A percentile compares a stretch with the other conserved stretches of the same genome.
phyloP scores from a whole-genome alignment of 768 basidiomycete species.

The Tephrocybe sp. region DNA sequence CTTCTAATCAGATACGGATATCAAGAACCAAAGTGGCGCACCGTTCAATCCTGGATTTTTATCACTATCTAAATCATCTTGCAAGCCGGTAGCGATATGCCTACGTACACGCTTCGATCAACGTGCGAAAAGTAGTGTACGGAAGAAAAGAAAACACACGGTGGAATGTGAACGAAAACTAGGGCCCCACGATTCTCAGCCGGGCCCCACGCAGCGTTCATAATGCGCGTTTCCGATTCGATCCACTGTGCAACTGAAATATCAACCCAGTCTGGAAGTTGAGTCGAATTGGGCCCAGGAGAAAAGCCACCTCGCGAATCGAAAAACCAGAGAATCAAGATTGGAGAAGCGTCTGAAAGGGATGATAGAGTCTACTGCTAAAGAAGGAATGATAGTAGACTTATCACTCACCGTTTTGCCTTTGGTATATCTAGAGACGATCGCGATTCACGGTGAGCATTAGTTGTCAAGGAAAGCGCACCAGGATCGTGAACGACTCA shows the following conservation, averaged over 20 bases:
- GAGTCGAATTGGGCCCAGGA: constrained; percentile 39
- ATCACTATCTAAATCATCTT: constrained; percentile 30
- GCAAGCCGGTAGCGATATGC: constrained; percentile 36
- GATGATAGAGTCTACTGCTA: not conserved
- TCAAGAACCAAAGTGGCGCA: constrained; percentile 13
- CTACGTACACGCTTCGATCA: no score
- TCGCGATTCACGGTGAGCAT: no score
- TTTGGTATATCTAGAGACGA: constrained; percentile 42
- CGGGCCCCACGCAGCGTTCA: constrained; percentile 63
- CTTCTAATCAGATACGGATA: not conserved
- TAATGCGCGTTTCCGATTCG: constrained; percentile 44
- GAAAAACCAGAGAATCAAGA: constrained; percentile 73
- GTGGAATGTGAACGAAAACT: constrained; percentile 77
- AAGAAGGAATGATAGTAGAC: not conserved
- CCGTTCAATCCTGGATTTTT: constrained; percentile 47
- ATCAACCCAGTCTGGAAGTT: constrained; percentile 71
- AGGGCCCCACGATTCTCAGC: constrained; percentile 52
- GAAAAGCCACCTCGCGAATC: constrained; percentile 70
- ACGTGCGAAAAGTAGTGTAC: no score
- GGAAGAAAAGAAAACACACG: constrained; percentile 38
- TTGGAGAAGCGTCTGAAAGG: constrained; percentile 43
- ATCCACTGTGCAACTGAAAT: constrained; percentile 64
- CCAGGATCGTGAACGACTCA: constrained; percentile 32
- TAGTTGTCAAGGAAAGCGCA: no score
- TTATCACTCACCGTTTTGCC: constrained; percentile 31